Conservation (phyloP, 805 yeast genomes). For the Saccharomycopsis guyanensis region DNA sequence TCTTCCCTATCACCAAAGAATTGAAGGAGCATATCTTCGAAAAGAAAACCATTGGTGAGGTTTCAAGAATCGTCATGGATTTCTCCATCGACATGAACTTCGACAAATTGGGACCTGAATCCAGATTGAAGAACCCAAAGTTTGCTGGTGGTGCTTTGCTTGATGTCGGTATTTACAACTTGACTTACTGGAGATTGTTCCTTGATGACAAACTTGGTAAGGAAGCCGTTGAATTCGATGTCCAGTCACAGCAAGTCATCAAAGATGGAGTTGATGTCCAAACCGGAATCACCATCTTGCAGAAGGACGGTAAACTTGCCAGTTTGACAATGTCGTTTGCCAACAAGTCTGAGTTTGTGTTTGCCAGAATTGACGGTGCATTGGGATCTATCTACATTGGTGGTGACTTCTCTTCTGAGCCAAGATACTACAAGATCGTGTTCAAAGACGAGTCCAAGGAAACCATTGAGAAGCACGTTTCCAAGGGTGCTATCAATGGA, state of each 20-base stretch:
- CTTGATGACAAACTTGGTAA: slow-evolving; percentile 31
- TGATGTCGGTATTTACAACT: slow-evolving; percentile 47
- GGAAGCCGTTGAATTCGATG: slow-evolving; percentile 17
- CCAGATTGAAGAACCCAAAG: slow-evolving; percentile 36
- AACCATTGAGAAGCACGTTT: slow-evolving; percentile 28
- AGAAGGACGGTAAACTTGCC: slow-evolving; percentile 36
- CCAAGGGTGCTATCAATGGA: slow-evolving; percentile 35
- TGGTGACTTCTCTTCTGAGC: slow-evolving; percentile 22
- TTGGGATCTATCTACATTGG: slow-evolving; percentile 18
- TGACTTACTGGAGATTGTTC: slow-evolving; percentile 38
- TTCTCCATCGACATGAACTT: slow-evolving; percentile 33
- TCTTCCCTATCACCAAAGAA: slow-evolving; percentile 38
- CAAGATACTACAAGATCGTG: slow-evolving; percentile 28
- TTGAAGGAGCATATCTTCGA: slow-evolving; percentile 32
- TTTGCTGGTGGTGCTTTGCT: slow-evolving; percentile 52
- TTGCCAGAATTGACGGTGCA: slow-evolving; percentile 13
- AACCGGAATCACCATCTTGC: slow-evolving; percentile 32
- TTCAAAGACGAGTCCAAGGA: slow-evolving; percentile 25
- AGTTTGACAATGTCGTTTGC: slow-evolving; percentile 28
- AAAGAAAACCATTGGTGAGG: slow-evolving; percentile 39
- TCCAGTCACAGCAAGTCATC: slow-evolving; percentile 31
- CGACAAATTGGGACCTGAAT: slow-evolving; percentile 27
- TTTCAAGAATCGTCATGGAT: slow-evolving; percentile 37
- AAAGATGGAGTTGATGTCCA: slow-evolving; percentile 38
- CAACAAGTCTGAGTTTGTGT: slow-evolving; percentile 1